Base-by-base conservation (phyloP, 1,284 basidiomycete species). In the Ganoderma resinaceum region DNA sequence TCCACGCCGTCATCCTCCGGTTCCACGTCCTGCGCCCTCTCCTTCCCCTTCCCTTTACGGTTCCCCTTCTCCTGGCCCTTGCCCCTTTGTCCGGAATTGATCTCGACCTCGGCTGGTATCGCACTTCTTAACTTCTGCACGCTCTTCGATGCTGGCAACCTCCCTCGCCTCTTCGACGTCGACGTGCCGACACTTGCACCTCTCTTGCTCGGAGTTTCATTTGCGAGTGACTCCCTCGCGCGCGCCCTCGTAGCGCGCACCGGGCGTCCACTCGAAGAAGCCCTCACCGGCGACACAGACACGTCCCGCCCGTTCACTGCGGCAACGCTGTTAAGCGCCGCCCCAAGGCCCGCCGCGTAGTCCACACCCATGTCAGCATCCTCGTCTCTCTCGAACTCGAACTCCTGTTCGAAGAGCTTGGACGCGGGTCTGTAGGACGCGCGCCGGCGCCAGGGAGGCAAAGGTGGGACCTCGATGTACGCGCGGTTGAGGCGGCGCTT, bases 381-480 rank as follows among this genome's bases (percentile, higher is more conserved):
- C 7, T 35, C 43, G 6, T 43, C 20, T 20, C 29, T 23, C n/a
- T 31, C 43, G 26, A 18, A 29, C n/a, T 31, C 43, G 26, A 18
- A 29, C 29, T 3, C 23, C 6, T 14, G 42, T 29, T n/a, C 52
- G 14, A 55, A 61, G 11, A 71, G 43, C 9, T 59, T 26, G 0
- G 61, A 23, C 3, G 67, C 70, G 23, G 14, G 63, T n/a, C 14
- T 29, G 35, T 71, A 71, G 0, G n/a, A n/a, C 18, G 59, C 59
- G 14, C 63, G 55, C 5, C 46, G 53, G 9, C 58, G 53, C 9
- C 26, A n/a, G 4, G 43, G 6, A 3, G 68, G 68, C n/a, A 72
- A 26, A 0, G 60, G 62, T 0, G 71, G 71, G 26, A 72, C 55
- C 7, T 66, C 53, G 29, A 72, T 61, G 40, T 70, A 68, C 2